Percentiles rank a stretch among this genome's conserved stretches.
Evolutionary conservation across 1,284 basidiomycete species (phyloP).

Genomic region (Naganishia albida): DNA sequence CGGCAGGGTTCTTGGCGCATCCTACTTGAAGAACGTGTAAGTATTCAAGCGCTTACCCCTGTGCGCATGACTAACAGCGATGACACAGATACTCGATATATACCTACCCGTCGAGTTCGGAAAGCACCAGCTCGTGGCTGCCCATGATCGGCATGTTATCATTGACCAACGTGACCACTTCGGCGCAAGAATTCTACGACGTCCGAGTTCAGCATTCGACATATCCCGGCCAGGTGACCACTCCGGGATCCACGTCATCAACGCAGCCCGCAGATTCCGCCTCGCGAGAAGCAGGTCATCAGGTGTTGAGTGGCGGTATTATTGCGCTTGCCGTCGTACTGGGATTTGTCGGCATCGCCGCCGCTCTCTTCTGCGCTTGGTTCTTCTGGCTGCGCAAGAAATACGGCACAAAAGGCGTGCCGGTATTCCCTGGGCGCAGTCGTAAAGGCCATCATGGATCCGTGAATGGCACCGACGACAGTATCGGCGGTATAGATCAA

Average conservation of each 20-base stretch:
- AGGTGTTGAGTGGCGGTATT: slow-evolving; percentile 44
- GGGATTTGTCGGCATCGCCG: slow-evolving; percentile 49
- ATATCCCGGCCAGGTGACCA: slow-evolving; percentile 22
- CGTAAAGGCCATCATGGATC: slow-evolving; percentile 19
- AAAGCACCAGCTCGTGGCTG: slow-evolving; percentile 44
- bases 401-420: slow-evolving; percentile 43
- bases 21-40: slow-evolving; percentile 51
- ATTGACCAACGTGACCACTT: slow-evolving; percentile 46
- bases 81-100: slow-evolving; percentile 47
- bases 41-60: neutral
- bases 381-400: slow-evolving; percentile 52
- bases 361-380: slow-evolving; percentile 49
- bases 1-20: slow-evolving; percentile 48
- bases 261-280: slow-evolving; percentile 11
- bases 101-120: slow-evolving; percentile 46
- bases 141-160: slow-evolving; percentile 49
- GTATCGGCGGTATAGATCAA: slow-evolving; percentile 18
- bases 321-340: slow-evolving; percentile 46
- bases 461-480: slow-evolving; percentile 2
- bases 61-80: neutral
- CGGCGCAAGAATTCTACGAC: slow-evolving; percentile 51
- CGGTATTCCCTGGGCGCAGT: slow-evolving; percentile 32
- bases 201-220: slow-evolving; percentile 43
- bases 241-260: neutral
- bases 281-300: slow-evolving; percentile 24